Base-by-base conservation (phyloP, 2,329 filamentous ascomycete species). In the Penicillium sp. region DNA sequence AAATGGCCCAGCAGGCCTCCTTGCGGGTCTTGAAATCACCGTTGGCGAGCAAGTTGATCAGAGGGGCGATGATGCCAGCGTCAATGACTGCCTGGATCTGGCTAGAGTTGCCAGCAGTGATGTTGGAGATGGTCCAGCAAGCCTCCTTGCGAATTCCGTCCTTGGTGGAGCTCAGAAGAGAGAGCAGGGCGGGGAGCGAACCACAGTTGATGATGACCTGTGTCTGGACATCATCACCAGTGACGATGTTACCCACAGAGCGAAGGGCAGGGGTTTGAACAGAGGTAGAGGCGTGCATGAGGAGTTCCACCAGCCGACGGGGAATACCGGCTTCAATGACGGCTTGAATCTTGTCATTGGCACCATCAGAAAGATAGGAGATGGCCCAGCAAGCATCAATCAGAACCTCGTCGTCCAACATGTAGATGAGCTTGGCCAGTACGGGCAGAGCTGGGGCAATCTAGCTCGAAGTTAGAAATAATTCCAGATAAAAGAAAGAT, bases 351-450 rank as follows among this genome's bases (percentile, higher is more conserved):
- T 99, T 99, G 72, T 99, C 94, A 75, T 99, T 99, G 68, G 92
- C 91, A 39, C 94, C 94, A 75, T 99, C 94, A 3, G 94, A 97
- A 18, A 99, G 86, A 73, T 99, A 99, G 1, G 93, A 97, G 70
- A 99, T 97, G 59, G 94, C 94, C 94, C 94, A 99, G 87, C 94
- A 99, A 55, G 94, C 94, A 76, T 99, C 94, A 69, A 99, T 99
- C 57, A 99, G 81, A 55, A 99, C 94, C 75, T 99, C 94, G 66
- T 99, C 94, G 71, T 99, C 94, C 52, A 99, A 85, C 60, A 94
- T 97, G 79, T 99, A 99, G 58, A 99, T 93, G 31, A 99, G 87
- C 83, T 99, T 99, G 65, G 94, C 87, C 56, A 99, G 87, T 46
- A 99, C 92, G 21, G 94, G 93, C 14, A 99, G 87, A 40, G 94